Conservation (phyloP, 2,329 filamentous ascomycete species). For the Cercospora beticola region DNA sequence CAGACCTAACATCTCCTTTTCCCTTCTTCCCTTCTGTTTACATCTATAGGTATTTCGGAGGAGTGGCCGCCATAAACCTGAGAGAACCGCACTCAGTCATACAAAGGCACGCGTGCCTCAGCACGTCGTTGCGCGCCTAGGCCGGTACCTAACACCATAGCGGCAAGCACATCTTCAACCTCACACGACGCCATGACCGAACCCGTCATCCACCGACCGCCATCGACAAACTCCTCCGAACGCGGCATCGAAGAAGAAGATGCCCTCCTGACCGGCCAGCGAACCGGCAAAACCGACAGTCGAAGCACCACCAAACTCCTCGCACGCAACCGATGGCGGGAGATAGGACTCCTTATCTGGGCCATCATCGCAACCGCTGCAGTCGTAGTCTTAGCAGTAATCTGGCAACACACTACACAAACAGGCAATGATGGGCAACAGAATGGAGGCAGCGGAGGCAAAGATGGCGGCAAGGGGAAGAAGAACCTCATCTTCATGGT, state of each 20-base stretch:
- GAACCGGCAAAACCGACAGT: slow-evolving; percentile 29
- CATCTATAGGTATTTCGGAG: not conserved
- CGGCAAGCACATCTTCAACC: not conserved
- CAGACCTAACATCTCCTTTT: not conserved
- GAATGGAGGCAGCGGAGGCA: not conserved
- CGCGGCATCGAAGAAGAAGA: slow-evolving; percentile 61
- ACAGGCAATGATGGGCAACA: slow-evolving; percentile 4
- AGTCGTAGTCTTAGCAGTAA: slow-evolving; percentile 77
- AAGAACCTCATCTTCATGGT: slow-evolving; percentile 98
- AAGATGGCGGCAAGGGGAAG: slow-evolving; percentile 57
- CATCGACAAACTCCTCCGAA: slow-evolving; percentile 57
- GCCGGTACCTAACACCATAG: not conserved
- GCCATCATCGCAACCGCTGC: slow-evolving; percentile 75
- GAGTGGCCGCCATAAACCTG: not conserved
- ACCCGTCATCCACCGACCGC: slow-evolving; percentile 55
- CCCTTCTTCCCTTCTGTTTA: not conserved
- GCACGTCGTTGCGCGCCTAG: not conserved
- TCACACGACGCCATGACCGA: slow-evolving; percentile 37
- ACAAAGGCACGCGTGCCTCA: not conserved
- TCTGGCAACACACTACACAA: slow-evolving; percentile 62
- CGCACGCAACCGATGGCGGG: slow-evolving; percentile 57
- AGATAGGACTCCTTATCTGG: slow-evolving; percentile 77
- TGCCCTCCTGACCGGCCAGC: slow-evolving; percentile 59
- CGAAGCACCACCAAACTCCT: slow-evolving; percentile 45
- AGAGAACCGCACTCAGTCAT: not conserved